Percentiles rank a stretch among this genome's conserved stretches.
Evolutionary conservation across 2,329 filamentous ascomycete genomes (phyloP).

Genomic region (Hypomyces perniciosus): DNA sequence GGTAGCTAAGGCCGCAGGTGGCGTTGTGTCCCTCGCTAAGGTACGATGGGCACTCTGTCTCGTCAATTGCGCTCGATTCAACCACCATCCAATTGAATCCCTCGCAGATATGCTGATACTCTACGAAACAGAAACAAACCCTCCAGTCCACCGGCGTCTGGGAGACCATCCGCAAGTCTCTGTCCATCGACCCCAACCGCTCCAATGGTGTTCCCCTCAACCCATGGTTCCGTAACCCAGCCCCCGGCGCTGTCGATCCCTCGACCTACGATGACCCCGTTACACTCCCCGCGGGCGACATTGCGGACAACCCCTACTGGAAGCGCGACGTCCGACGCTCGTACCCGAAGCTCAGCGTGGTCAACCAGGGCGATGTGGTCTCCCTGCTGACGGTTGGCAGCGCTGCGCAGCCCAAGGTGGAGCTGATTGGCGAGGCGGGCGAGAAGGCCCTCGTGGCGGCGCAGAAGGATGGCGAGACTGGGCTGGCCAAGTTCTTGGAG

Average conservation of each 20-base stretch:
- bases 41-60: conserved; percentile 34
- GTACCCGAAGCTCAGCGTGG: conserved; percentile 74
- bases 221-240: conserved; percentile 82
- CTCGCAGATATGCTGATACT: neutral
- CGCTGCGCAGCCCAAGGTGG: conserved; percentile 71
- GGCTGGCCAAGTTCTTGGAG: conserved; percentile 68
- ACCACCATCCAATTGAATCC: neutral
- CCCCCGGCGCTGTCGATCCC: conserved; percentile 42
- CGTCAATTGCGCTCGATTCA: neutral
- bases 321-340: conserved; percentile 81
- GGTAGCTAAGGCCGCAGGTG: conserved; percentile 49
- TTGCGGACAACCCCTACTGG: conserved; percentile 54
- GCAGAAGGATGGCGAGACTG: conserved; percentile 67
- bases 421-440: conserved; percentile 62
- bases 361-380: conserved; percentile 80
- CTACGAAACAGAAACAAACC: conserved; percentile 75
- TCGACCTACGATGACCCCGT: conserved; percentile 35
- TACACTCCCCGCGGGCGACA: conserved; percentile 52
- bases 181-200: conserved; percentile 80
- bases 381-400: conserved; percentile 81
- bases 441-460: conserved; percentile 65
- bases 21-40: conserved; percentile 52
- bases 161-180: conserved; percentile 70
- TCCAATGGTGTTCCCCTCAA: conserved; percentile 91
- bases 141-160: conserved; percentile 85